Percentiles rank a stretch among this genome's conserved stretches.
phyloP scores from a whole-genome alignment of 768 basidiomycete species.

The Pleurotus tuoliensis region DNA sequence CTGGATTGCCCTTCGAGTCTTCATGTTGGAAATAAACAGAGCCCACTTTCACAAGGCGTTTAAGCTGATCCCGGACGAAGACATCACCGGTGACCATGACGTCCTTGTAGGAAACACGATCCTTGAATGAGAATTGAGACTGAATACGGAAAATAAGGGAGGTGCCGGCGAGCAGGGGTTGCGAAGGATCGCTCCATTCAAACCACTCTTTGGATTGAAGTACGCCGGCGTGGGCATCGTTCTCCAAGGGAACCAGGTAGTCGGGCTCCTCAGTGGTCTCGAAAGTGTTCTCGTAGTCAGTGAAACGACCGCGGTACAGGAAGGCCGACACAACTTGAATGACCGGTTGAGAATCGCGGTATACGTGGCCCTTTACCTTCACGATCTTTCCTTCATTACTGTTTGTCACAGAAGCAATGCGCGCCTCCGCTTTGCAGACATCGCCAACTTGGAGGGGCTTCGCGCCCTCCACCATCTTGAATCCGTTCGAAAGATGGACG shows the following conservation, averaged over 20 bases:
- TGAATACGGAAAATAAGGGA: slow-evolving; percentile 86
- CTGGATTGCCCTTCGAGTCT: slow-evolving; percentile 89
- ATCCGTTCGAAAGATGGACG: slow-evolving; percentile 96
- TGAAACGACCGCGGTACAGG: slow-evolving; percentile 94
- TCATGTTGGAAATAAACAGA: slow-evolving; percentile 84
- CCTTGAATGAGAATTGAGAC: slow-evolving; percentile 87
- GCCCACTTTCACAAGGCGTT: slow-evolving; percentile 84
- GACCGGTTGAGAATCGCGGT: slow-evolving; percentile 72
- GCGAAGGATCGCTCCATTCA: slow-evolving; percentile 83
- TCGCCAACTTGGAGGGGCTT: slow-evolving; percentile 80
- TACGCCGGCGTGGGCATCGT: slow-evolving; percentile 82
- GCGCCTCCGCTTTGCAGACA: slow-evolving; percentile 84
- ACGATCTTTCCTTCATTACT: slow-evolving; percentile 91
- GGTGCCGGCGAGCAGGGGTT: slow-evolving; percentile 75
- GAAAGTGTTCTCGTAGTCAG: slow-evolving; percentile 94
- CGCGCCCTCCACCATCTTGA: slow-evolving; percentile 81
- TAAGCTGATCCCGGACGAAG: slow-evolving; percentile 85
- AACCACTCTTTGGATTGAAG: slow-evolving; percentile 98
- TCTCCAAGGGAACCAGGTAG: slow-evolving; percentile 72
- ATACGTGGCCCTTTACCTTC: slow-evolving; percentile 81
- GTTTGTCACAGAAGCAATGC: slow-evolving; percentile 86
- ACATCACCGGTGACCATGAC: slow-evolving; percentile 82
- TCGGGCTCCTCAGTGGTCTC: slow-evolving; percentile 88
- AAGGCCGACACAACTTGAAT: slow-evolving; percentile 95
- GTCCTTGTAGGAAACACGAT: slow-evolving; percentile 78